phyloP scores from a whole-genome alignment of 2,329 filamentous ascomycete genomes.

The Aspergillus sp. region DNA sequence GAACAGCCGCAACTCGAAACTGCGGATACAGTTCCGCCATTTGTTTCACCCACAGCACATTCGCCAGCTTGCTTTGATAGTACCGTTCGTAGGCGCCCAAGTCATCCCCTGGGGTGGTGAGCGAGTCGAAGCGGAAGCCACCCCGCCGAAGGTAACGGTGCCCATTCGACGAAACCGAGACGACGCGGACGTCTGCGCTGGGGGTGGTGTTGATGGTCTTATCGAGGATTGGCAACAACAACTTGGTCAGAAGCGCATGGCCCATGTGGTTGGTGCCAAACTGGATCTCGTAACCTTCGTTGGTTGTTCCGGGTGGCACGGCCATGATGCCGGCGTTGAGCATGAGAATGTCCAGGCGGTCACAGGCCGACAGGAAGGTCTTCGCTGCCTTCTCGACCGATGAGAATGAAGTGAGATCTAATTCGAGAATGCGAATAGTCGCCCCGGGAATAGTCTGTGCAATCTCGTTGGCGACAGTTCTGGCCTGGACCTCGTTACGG shows the following conservation, averaged over 20 bases:
- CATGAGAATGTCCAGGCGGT: slow-evolving; percentile 48
- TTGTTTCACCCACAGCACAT: slow-evolving; percentile 47
- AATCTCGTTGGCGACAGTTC: not conserved
- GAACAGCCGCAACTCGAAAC: slow-evolving; percentile 46
- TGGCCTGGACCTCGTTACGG: slow-evolving; percentile 43
- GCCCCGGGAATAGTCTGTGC: not conserved
- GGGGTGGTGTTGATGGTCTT: slow-evolving; percentile 44
- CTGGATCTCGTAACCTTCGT: slow-evolving; percentile 52
- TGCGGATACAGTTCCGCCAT: slow-evolving; percentile 46
- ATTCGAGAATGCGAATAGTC: not conserved
- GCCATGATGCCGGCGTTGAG: slow-evolving; percentile 49
- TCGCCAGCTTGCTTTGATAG: slow-evolving; percentile 52
- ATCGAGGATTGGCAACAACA: slow-evolving; percentile 45
- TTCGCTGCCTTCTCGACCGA: slow-evolving; percentile 31
- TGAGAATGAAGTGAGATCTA: slow-evolving; percentile 45
- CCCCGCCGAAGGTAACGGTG: not conserved
- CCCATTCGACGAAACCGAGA: slow-evolving; percentile 37
- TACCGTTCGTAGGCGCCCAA: slow-evolving; percentile 42
- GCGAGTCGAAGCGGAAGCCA: slow-evolving; percentile 1
- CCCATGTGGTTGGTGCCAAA: slow-evolving; percentile 55
- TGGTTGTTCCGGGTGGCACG: slow-evolving; percentile 34
- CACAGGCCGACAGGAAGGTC: slow-evolving; percentile 33
- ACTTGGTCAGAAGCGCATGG: slow-evolving; percentile 49
- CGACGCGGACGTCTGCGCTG: slow-evolving; percentile 46
- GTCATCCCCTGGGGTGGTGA: not conserved